These are phyloP conservation scores for Leishmania turanica DNA, from an alignment of 208 protist species.

Conservation along the genomic window DNA sequence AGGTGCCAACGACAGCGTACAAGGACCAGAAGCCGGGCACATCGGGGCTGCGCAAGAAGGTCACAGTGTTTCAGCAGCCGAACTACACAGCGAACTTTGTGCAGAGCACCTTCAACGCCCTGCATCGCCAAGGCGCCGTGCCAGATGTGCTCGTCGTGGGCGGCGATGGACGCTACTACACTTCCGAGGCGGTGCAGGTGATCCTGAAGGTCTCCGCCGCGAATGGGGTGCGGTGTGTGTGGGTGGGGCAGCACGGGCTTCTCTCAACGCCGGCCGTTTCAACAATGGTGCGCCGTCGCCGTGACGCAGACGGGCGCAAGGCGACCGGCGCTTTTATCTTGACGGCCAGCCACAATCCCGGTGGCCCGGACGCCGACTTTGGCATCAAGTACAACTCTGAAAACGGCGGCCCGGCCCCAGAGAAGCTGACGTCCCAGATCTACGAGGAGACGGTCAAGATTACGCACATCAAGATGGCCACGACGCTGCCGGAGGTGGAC, in stretches of 20 bases:
- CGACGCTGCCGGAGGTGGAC: slow-evolving; percentile 55
- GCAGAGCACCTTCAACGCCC: slow-evolving; percentile 94
- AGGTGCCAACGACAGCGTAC: slow-evolving; percentile 59
- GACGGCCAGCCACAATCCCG: slow-evolving; percentile 98
- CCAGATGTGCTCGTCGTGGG: slow-evolving; percentile 92
- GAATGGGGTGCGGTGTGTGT: slow-evolving; percentile 88
- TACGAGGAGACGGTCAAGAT: slow-evolving; percentile 90
- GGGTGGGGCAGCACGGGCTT: slow-evolving; percentile 94
- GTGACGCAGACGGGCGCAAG: slow-evolving; percentile 38
- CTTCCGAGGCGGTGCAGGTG: slow-evolving; percentile 91
- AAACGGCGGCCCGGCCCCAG: slow-evolving; percentile 97
- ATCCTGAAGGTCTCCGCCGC: slow-evolving; percentile 95
- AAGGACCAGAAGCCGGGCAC: slow-evolving; percentile 96
- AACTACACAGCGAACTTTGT: slow-evolving; percentile 98
- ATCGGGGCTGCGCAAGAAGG: slow-evolving; percentile 96
- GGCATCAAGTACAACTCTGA: slow-evolving; percentile 99
- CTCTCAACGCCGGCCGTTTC: slow-evolving; percentile 98
- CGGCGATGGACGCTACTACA: slow-evolving; percentile 97
- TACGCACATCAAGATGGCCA: slow-evolving; percentile 53
- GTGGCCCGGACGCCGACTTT: slow-evolving; percentile 96
- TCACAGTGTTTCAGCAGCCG: slow-evolving; percentile 87
- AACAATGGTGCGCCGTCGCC: slow-evolving; percentile 86
- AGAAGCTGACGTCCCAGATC: slow-evolving; percentile 94
- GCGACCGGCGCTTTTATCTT: slow-evolving; percentile 95
- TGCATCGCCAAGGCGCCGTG: slow-evolving; percentile 55